Percentiles rank a stretch among this genome's conserved stretches.
These are phyloP conservation scores for Trichoderma sp. DNA, from an alignment of 2,329 filamentous ascomycete genomes.

Conservation along the genomic window DNA sequence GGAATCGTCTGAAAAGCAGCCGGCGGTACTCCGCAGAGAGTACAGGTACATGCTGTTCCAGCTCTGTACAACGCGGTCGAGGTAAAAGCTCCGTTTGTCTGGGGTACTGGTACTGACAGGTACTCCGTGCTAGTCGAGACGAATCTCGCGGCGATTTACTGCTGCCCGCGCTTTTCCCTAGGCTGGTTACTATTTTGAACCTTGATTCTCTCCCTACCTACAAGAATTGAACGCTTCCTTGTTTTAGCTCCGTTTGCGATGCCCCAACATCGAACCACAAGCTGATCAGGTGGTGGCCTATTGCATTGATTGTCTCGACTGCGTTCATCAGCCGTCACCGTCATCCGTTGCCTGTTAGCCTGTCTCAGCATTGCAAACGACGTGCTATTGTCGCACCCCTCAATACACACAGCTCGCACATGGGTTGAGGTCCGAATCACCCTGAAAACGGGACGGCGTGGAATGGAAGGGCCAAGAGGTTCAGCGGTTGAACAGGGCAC, in stretches of 20 bases:
- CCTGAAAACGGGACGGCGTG: background rate
- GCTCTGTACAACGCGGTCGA: background rate
- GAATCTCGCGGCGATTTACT: background rate
- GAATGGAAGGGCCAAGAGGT: background rate
- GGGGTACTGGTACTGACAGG: background rate
- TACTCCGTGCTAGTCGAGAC: background rate
- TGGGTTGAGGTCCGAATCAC: background rate
- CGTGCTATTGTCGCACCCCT: background rate
- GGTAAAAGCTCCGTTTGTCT: background rate
- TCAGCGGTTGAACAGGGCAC: background rate
- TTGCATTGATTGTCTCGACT: background rate
- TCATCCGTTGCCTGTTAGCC: background rate
- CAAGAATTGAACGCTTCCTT: background rate
- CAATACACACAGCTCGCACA: background rate
- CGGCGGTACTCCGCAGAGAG: background rate
- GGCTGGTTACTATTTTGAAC: background rate
- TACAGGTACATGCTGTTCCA: background rate
- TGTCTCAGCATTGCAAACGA: background rate
- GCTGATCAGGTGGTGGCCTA: background rate
- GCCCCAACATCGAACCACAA: background rate
- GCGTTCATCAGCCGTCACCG: background rate
- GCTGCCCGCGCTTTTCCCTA: background rate
- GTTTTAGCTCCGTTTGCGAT: conserved; percentile 2
- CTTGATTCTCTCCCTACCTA: background rate
- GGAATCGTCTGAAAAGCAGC: background rate